Evolutionary conservation across 495 filamentous ascomycete species (phyloP), one percentile per base, ranked within the genome.

Genomic region (Neurospora pannonica): DNA sequence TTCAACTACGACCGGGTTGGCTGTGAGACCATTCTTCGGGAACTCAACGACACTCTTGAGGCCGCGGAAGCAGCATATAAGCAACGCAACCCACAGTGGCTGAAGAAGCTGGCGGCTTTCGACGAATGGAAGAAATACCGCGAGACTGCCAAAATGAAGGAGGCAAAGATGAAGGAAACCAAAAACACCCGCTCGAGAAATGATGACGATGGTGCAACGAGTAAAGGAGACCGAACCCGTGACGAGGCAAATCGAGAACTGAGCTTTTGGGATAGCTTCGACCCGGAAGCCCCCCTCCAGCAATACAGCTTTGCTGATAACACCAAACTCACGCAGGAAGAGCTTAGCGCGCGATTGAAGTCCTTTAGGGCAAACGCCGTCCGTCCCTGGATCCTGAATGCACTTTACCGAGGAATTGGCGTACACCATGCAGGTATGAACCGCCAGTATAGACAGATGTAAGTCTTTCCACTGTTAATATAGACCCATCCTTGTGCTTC

Each of bases 351-450:
- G 0, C 86, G 87, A 75, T 77, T 87, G 21, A 21, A 76, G 28
- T 73, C 86, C n/a, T 77, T 93, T 40, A 77, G 77, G 24, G 71
- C 77, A 21, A 85, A 87, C 31, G 78, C 83, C 3, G 80, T 91
- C 21, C 76, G 82, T 42, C 83, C 84, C 75, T 79, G 54, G 54
- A 67, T 93, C 31, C 82, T 90, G 38, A 79, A 85, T 5, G 88
- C 87, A 1, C 78, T 95, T 37, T 82, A 82, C 62, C 82, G 92
- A 71, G 92, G 92, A 8, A 86, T 94, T 71, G 92, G 91, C 24
- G 85, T 94, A 37, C 92, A 95, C 83, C 92, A 95, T 78, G 84
- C 92, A 37, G 92, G 92, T 77, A 88, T 94, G 89, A 94, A 94
- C 77, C 84, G 92, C 70, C 87, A 89, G 72, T 94, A 94, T 77